Evolutionary conservation across 108 stramenopile genomes (phyloP).

Genomic region (Cyclotella sp.): DNA sequence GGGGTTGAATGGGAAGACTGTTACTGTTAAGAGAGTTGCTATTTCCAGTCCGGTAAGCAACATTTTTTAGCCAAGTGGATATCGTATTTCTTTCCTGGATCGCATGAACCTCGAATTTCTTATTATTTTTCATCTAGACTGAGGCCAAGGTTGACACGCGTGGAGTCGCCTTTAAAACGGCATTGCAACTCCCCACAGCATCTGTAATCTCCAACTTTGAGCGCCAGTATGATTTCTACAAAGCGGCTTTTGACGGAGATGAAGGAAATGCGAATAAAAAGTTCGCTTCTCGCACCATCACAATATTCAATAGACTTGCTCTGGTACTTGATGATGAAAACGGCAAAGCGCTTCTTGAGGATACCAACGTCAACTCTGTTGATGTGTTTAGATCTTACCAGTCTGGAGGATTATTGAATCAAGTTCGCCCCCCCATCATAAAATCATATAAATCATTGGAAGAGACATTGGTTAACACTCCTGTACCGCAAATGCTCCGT

Average conservation of each 20-base stretch:
- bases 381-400: constrained; percentile 46
- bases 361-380: constrained; percentile 32
- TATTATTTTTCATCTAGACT: constrained; percentile 13
- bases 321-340: constrained; percentile 53
- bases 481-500: constrained; percentile 66
- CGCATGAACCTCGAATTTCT: not conserved
- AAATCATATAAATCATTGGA: constrained; percentile 51
- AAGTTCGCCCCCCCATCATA: constrained; percentile 55
- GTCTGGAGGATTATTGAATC: constrained; percentile 61
- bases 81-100: not conserved
- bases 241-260: constrained; percentile 41
- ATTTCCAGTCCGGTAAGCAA: constrained; percentile 50
- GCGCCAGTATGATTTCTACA: constrained; percentile 59
- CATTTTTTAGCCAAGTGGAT: not conserved
- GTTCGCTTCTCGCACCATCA: constrained; percentile 55
- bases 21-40: constrained; percentile 60
- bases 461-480: constrained; percentile 55
- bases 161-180: constrained; percentile 56
- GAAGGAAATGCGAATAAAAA: constrained; percentile 39
- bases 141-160: constrained; percentile 57
- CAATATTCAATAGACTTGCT: constrained; percentile 63
- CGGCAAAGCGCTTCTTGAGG: constrained; percentile 23
- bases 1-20: constrained; percentile 43
- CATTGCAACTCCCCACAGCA: constrained; percentile 46
- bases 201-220: constrained; percentile 56